A percentile compares a stretch with the other conserved stretches of the same genome.
Evolutionary conservation across 768 basidiomycete genomes (phyloP).

Genomic region (Suillus discolor): DNA sequence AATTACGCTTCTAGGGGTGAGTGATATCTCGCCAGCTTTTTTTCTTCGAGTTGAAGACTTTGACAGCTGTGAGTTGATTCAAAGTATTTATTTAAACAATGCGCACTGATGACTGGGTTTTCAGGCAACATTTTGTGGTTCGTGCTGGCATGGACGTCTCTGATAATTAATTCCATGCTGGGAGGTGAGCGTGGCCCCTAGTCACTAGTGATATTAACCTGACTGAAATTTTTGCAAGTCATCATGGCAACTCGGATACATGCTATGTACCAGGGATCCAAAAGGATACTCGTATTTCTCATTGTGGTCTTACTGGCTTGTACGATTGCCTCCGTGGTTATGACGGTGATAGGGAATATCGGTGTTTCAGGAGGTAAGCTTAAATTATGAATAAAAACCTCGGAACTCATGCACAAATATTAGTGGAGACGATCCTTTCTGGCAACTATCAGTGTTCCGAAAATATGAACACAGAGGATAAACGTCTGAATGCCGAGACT

Average conservation of each 20-base stretch:
- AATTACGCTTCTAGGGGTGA: background rate
- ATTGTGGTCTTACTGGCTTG: background rate
- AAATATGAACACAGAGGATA: background rate
- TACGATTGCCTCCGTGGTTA: background rate
- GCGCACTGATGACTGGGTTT: background rate
- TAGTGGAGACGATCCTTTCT: background rate
- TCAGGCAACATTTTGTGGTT: background rate
- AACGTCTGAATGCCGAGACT: background rate
- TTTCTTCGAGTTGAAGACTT: background rate
- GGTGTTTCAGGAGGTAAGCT: slow-evolving; percentile 1
- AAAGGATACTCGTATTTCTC: background rate
- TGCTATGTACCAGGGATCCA: background rate
- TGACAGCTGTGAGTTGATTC: background rate
- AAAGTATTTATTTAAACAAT: background rate
- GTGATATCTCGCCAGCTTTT: background rate
- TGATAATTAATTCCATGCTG: background rate
- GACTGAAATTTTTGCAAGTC: background rate
- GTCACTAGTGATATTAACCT: background rate
- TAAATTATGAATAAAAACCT: background rate
- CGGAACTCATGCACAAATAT: background rate
- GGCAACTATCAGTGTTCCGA: background rate
- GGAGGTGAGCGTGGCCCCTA: background rate
- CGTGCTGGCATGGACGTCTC: background rate
- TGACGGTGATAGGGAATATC: background rate
- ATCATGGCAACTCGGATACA: background rate